Evolutionary conservation across 2,329 filamentous ascomycete genomes (phyloP), one percentile per base, ranked within the genome.

Genomic region (Scedosporium aurantiacum): DNA sequence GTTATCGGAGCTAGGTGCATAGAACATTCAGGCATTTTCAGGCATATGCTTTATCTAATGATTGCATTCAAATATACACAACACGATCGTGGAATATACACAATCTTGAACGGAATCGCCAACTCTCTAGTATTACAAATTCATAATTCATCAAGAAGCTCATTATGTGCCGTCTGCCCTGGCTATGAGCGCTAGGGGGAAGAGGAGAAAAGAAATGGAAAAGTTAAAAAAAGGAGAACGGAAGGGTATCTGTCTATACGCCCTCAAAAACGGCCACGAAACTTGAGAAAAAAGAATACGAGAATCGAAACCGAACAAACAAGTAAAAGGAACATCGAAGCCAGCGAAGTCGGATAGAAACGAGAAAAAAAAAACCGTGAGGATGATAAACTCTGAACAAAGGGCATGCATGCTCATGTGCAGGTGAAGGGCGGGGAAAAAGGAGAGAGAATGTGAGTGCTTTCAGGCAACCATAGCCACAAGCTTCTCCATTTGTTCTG

Each of bases 401-500:
- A 60, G 18, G 28, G 40, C 37, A 43, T 5, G 37, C 8, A 43
- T 16, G 32, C 27, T 7, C 18, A 59, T 25, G 5, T n/a, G 4
- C 16, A 45, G 5, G 56, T 43, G 27, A 16, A 16, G 2, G 16
- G 28, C 5, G 14, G 43, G 2, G 12, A 23, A 18, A 56, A 40
- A 55, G 50, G 52, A 50, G 3, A 50, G 14, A 37, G 27, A 6
- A 58, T 23, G 21, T 21, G 21, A 27, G 25, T 6, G 43, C 28
- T 12, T 2, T 56, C 67, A 70, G 63, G 64, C 68, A 47, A 66
- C 70, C 67, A 79, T 69, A 5, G 70, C 73, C 23, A 97, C 83
- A 63, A 97, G 77, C 67, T 80, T 83, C 69, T 88, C 85, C 78
- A 95, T 83, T 72, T 95, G 84, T 32, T 73, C 73, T 52, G 90